phyloP scores from a whole-genome alignment of 2,329 filamentous ascomycete genomes.

The Microdochium bolleyi region DNA sequence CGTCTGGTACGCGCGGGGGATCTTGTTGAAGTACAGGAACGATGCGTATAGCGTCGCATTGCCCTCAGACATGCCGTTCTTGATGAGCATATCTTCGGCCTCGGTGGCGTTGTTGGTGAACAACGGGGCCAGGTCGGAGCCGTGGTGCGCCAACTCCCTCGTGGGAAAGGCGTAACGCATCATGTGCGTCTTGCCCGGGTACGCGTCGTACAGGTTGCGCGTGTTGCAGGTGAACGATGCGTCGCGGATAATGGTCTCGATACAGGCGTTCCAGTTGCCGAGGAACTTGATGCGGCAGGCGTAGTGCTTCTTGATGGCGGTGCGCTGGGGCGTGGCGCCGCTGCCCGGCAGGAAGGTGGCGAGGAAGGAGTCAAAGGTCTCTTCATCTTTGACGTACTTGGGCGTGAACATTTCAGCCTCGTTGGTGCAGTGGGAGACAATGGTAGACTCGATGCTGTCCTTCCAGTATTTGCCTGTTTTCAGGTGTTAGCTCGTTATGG shows the following conservation, averaged over 20 bases:
- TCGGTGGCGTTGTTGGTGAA: constrained; percentile 1
- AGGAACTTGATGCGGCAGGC: neutral
- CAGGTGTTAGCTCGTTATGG: neutral
- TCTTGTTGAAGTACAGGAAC: neutral
- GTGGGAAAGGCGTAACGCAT: constrained; percentile 1
- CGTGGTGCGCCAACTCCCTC: neutral
- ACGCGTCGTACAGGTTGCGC: constrained; percentile 2
- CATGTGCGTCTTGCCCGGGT: constrained; percentile 3
- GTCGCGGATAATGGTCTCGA: constrained; percentile 1
- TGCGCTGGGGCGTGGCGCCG: neutral
- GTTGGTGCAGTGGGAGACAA: constrained; percentile 23
- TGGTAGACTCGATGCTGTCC: constrained; percentile 13
- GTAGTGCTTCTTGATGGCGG: constrained; percentile 1
- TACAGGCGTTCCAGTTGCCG: neutral
- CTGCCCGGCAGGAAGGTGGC: neutral
- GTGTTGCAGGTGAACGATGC: constrained; percentile 3
- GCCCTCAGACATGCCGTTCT: neutral
- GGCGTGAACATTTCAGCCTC: constrained; percentile 13
- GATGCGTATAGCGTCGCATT: neutral
- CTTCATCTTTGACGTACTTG: constrained; percentile 8
- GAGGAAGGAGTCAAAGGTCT: constrained; percentile 5
- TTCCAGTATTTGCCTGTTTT: constrained; percentile 21
- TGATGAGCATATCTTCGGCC: neutral
- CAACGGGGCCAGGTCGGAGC: constrained; percentile 2
- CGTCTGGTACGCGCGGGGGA: neutral